Percentiles rank a stretch among this genome's conserved stretches.
These are phyloP conservation scores for Trichoderma breve DNA, from an alignment of 2,329 filamentous ascomycete species.

Conservation along the genomic window DNA sequence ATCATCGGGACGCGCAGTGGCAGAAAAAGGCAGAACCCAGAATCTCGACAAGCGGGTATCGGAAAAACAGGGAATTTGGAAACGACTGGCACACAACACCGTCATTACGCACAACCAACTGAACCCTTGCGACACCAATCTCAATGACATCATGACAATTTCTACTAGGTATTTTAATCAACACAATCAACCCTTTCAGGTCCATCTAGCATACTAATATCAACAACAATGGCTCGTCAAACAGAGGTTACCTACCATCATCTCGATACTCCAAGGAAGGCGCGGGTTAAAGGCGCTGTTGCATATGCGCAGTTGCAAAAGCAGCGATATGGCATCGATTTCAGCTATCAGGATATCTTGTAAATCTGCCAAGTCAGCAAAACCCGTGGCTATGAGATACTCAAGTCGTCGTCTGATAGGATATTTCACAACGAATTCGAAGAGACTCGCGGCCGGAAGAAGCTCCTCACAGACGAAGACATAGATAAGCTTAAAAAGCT, in stretches of 20 bases:
- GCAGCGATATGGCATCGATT: neutral
- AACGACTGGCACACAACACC: neutral
- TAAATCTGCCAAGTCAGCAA: neutral
- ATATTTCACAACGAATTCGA: neutral
- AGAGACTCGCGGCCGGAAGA: neutral
- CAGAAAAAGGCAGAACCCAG: too few relatives aligned
- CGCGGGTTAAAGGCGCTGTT: neutral
- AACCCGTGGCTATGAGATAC: neutral
- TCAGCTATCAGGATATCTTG: neutral
- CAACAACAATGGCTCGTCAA: neutral
- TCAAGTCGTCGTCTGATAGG: neutral
- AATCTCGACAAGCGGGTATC: neutral
- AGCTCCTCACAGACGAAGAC: neutral
- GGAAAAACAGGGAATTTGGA: neutral
- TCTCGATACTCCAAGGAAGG: neutral
- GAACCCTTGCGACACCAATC: neutral
- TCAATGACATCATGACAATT: neutral
- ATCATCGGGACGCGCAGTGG: too few relatives aligned
- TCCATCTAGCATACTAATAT: neutral
- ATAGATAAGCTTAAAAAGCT: neutral
- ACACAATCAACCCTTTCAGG: neutral
- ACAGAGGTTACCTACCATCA: neutral
- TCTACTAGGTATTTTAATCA: neutral
- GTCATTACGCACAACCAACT: neutral
- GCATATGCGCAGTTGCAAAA: neutral